These are phyloP conservation scores for Daedaleopsis sinensis DNA, from an alignment of 768 basidiomycete genomes.

Conservation along the genomic window DNA sequence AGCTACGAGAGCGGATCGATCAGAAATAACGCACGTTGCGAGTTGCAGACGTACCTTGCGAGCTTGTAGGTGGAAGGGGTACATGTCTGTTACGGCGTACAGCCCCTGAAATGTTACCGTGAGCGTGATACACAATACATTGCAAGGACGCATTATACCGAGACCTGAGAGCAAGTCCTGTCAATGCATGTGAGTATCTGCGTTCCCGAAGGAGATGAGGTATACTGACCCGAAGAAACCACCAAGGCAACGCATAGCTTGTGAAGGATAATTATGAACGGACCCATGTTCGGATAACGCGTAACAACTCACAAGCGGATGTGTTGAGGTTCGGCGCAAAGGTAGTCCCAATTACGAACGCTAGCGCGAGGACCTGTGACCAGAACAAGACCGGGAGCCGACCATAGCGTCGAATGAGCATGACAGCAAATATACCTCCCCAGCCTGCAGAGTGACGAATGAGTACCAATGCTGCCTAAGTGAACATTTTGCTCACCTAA, in stretches of 20 bases:
- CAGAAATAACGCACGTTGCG: not conserved
- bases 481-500: slow-evolving; percentile 45
- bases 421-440: slow-evolving; percentile 59
- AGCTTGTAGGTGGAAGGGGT: slow-evolving; percentile 19
- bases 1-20: slow-evolving; percentile 41
- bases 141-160: not conserved
- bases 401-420: slow-evolving; percentile 64
- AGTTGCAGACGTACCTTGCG: slow-evolving; percentile 12
- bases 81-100: slow-evolving; percentile 19
- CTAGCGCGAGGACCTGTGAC: slow-evolving; percentile 57
- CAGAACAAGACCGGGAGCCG: slow-evolving; percentile 71
- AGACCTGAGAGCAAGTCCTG: slow-evolving; percentile 31
- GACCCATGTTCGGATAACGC: not conserved
- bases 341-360: slow-evolving; percentile 57
- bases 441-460: slow-evolving; percentile 42
- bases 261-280: not conserved
- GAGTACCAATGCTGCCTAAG: too few species aligned
- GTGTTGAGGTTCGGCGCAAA: slow-evolving; percentile 57
- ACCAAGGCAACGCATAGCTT: slow-evolving; percentile 58
- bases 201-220: not conserved
- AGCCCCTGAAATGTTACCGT: slow-evolving; percentile 6
- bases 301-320: slow-evolving; percentile 46
- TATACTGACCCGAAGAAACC: slow-evolving; percentile 54
- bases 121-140: not conserved
- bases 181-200: slow-evolving; percentile 60